phyloP scores from a whole-genome alignment of 1,284 basidiomycete genomes.

The Irpex sp. region DNA sequence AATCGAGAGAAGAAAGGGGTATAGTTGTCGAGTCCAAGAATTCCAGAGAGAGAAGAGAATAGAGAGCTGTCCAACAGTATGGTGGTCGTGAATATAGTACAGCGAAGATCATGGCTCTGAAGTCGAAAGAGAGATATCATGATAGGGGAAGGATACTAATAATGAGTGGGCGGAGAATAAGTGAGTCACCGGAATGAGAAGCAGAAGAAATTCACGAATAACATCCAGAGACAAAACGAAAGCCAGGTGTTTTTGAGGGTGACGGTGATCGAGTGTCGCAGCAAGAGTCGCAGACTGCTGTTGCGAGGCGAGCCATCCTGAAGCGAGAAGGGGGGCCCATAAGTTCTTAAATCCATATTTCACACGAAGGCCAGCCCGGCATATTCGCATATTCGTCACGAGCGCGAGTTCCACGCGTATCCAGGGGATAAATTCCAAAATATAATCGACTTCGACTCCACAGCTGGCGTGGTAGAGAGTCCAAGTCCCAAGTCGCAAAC shows the following conservation, averaged over 20 bases:
- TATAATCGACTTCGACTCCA: neutral
- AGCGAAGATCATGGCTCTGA: neutral
- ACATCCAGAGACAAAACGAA: neutral
- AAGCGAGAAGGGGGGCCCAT: neutral
- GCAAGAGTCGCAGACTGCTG: neutral
- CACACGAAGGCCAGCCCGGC: neutral
- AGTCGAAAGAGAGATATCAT: neutral
- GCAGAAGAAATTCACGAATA: no score
- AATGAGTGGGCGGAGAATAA: conserved; percentile 2
- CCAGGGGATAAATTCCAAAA: neutral
- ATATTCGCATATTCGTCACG: conserved; percentile 2
- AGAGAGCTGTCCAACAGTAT: neutral
- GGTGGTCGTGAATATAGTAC: neutral
- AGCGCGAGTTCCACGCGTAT: neutral
- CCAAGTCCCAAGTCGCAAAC: neutral
- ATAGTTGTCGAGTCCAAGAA: neutral
- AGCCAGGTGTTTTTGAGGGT: neutral
- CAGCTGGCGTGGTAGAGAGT: neutral
- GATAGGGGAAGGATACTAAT: neutral
- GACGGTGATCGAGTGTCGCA: neutral
- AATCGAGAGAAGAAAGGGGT: conserved; percentile 1
- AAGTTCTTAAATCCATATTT: conserved; percentile 2
- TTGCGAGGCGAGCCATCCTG: neutral
- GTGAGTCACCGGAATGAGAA: neutral
- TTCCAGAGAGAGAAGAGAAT: no score